Evolutionary conservation across 768 basidiomycete species (phyloP), one percentile per base, ranked within the genome.

Genomic region (Crucibulum laeve): DNA sequence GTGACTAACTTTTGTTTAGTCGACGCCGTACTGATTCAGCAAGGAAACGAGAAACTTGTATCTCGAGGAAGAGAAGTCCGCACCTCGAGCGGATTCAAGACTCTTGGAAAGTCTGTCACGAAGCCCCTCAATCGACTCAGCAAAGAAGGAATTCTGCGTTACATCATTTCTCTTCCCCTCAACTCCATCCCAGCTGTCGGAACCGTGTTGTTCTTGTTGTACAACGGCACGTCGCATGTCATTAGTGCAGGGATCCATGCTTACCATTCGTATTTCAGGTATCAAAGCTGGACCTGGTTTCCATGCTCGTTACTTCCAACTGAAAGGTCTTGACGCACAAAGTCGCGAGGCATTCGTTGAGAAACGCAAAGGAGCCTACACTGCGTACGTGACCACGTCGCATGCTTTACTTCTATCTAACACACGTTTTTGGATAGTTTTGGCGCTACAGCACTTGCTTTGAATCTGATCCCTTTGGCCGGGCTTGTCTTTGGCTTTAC

Each of bases 131-230:
- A 65, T 36, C 64, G 64, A 15, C 69, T 77, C 48, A 68, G 65
- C 26, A 64, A 61, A 28, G 69, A 69, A 33, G 68, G 70, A 11
- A 51, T 84, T 34, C 52, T 80, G 14, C 65, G 78, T 51, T 88
- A 86, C 56, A 51, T 85, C 26, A 51, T 84, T 18, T 79, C 79
- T 3, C 64, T 87, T 4, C 85, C 84, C 14, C 69, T 87, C 40
- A 88, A 86, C 62, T 60, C 79, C 24, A 71, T 88, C 19, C 85
- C 85, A 0, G 70, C 74, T 18, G 67, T 85, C 30, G 84, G 85
- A 5, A 84, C 83, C 2, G 73, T 68, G 13, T 54, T 80, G 46
- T 86, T 88, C 64, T 56, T 84, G 17, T 52, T 77, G 25, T 73
- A 73, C 52, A 79, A 80, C 42, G 76, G 76, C 59, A 49, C 44